Conservation (phyloP, 495 filamentous ascomycete species). For the Talaromyces wortmannii region DNA sequence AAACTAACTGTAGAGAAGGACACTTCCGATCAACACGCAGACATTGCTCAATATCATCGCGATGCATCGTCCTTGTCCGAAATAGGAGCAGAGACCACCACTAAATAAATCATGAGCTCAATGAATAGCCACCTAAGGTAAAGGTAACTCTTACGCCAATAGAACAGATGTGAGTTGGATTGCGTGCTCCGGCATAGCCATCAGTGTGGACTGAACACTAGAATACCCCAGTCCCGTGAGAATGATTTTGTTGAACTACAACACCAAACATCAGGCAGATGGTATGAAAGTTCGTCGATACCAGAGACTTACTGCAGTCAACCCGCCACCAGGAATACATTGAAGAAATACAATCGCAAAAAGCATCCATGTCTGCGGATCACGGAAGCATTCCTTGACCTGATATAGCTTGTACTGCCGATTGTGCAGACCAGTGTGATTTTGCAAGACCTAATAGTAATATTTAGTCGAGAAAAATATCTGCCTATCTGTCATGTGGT, state of each 20-base stretch:
- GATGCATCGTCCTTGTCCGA: neutral
- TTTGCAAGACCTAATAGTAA: conserved; percentile 1
- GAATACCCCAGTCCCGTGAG: conserved; percentile 10
- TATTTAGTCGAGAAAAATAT: neutral
- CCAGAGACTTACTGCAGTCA: conserved; percentile 7
- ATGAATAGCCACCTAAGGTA: conserved; percentile 2
- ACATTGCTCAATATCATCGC: conserved; percentile 4
- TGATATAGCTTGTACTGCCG: conserved; percentile 6
- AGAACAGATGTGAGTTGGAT: conserved; percentile 4
- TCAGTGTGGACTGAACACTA: conserved; percentile 2
- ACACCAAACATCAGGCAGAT: neutral
- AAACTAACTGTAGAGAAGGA: conserved; percentile 2
- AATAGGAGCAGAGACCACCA: neutral
- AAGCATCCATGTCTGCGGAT: conserved; percentile 7
- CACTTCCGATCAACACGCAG: conserved; percentile 6
- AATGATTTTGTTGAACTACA: conserved; percentile 10
- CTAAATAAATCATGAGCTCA: neutral
- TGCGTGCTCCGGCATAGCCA: conserved; percentile 7
- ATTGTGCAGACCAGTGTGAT: conserved; percentile 7
- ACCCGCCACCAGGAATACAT: conserved; percentile 6
- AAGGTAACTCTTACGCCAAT: neutral
- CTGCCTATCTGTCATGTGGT: neutral
- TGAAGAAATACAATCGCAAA: conserved; percentile 6
- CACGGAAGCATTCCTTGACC: conserved; percentile 2
- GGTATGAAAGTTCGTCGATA: neutral